Conservation (phyloP, 2,329 filamentous ascomycete species). For the Botrytis sinoallii region DNA sequence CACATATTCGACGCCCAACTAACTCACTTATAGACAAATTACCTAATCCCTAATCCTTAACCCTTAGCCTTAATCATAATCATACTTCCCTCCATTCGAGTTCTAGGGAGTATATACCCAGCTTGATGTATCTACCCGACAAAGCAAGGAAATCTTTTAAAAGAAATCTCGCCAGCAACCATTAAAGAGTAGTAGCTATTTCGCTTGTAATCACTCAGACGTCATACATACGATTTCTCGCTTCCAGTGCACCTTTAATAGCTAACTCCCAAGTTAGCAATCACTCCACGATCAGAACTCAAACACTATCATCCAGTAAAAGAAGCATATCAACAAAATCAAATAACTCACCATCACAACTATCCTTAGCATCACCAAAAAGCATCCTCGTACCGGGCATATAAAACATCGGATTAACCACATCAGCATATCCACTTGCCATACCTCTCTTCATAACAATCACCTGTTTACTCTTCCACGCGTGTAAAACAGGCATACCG, state of each 20-base stretch:
- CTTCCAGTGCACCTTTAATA: slow-evolving; percentile 30
- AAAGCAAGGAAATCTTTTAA: background rate
- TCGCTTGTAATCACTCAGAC: slow-evolving; percentile 16
- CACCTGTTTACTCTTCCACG: slow-evolving; percentile 91
- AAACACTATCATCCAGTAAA: slow-evolving; percentile 1
- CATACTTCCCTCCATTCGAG: background rate
- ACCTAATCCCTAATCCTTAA: background rate
- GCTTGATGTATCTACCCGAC: background rate
- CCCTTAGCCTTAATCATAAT: too few relatives aligned
- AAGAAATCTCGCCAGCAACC: fast-evolving
- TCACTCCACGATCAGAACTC: slow-evolving; percentile 42
- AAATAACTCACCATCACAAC: slow-evolving; percentile 63
- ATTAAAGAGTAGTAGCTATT: background rate
- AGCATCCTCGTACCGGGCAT: slow-evolving; percentile 89
- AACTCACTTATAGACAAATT: background rate
- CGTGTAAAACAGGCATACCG: slow-evolving; percentile 88
- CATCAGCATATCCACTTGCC: slow-evolving; percentile 86
- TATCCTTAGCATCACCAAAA: slow-evolving; percentile 83
- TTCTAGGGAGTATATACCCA: background rate
- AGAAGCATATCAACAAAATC: slow-evolving; percentile 2
- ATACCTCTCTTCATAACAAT: slow-evolving; percentile 91
- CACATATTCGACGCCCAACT: background rate
- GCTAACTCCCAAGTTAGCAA: slow-evolving; percentile 44
- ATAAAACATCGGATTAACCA: slow-evolving; percentile 91
- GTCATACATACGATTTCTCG: slow-evolving; percentile 30